Evolutionary conservation across 768 basidiomycete genomes (phyloP).

Genomic region (Boletus insuetus): DNA sequence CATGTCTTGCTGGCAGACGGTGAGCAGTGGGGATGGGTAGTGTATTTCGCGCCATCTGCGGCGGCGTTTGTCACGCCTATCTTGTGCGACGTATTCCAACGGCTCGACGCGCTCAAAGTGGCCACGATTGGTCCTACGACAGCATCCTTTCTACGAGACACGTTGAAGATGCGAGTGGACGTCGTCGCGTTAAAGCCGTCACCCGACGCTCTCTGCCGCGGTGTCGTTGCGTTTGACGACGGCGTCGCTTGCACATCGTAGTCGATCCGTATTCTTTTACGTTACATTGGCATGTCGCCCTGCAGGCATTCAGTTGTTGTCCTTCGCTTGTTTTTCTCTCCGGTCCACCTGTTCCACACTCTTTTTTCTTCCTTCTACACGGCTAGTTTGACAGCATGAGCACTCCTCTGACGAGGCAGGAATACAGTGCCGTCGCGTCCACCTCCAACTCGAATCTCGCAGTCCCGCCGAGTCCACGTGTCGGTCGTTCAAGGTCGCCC

Average conservation of each 20-base stretch:
- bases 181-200: constrained; percentile 55
- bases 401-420: constrained; percentile 24
- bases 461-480: constrained; percentile 14
- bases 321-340: not conserved
- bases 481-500: constrained; percentile 15
- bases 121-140: constrained; percentile 75
- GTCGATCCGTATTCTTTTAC: constrained; percentile 1
- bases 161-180: constrained; percentile 48
- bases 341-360: constrained; percentile 19
- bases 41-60: constrained; percentile 74
- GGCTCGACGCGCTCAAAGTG: constrained; percentile 30
- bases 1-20: not conserved
- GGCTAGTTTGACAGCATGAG: constrained; percentile 19
- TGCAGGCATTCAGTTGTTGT: not conserved
- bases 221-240: constrained; percentile 25
- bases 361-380: constrained; percentile 8
- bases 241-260: constrained; percentile 1
- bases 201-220: constrained; percentile 45
- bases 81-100: constrained; percentile 43
- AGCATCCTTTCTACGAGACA: constrained; percentile 44
- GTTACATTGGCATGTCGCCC: constrained; percentile 6
- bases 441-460: constrained; percentile 22
- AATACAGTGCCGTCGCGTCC: constrained; percentile 28
- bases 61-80: constrained; percentile 55
- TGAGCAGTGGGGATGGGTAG: constrained; percentile 50